A percentile compares a stretch with the other conserved stretches of the same genome.
Evolutionary conservation across 2,329 filamentous ascomycete genomes (phyloP).

Genomic region (Endoconidiophora polonica): DNA sequence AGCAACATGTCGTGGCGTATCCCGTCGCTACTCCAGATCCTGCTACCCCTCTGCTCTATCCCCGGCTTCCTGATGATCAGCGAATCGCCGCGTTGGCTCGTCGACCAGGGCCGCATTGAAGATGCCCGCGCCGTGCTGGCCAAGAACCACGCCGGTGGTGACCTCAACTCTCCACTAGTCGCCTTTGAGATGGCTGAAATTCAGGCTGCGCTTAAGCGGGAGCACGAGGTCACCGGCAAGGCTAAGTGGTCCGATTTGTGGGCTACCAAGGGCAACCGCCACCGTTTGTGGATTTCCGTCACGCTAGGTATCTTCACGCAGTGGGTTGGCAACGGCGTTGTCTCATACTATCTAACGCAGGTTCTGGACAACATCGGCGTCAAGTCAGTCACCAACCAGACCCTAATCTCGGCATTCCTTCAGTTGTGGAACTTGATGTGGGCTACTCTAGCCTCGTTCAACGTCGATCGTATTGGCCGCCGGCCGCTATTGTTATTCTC

Average conservation of each 20-base stretch:
- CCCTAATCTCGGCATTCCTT: conserved; percentile 14
- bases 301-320: conserved; percentile 38
- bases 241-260: conserved; percentile 36
- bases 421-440: conserved; percentile 26
- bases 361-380: conserved; percentile 30
- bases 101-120: conserved; percentile 19
- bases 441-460: conserved; percentile 24
- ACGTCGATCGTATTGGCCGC: conserved; percentile 29
- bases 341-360: conserved; percentile 32
- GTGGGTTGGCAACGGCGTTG: conserved; percentile 34
- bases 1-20: conserved; percentile 24
- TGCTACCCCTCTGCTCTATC: conserved; percentile 26
- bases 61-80: conserved; percentile 15
- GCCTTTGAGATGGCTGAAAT: conserved; percentile 45
- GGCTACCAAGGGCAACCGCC: conserved; percentile 31
- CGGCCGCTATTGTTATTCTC: conserved; percentile 36
- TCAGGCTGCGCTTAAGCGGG: conserved; percentile 35
- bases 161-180: conserved; percentile 33
- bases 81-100: conserved; percentile 22
- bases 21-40: conserved; percentile 24
- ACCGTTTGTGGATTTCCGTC: conserved; percentile 30
- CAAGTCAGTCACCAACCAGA: conserved; percentile 25
- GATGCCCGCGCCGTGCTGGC: conserved; percentile 20
- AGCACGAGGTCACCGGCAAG: conserved; percentile 34
- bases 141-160: conserved; percentile 35